A percentile compares a stretch with the other conserved stretches of the same genome.
These are phyloP conservation scores for Cucumis hystrix DNA, from an alignment of 306 rosid species.

Conservation along the genomic window DNA sequence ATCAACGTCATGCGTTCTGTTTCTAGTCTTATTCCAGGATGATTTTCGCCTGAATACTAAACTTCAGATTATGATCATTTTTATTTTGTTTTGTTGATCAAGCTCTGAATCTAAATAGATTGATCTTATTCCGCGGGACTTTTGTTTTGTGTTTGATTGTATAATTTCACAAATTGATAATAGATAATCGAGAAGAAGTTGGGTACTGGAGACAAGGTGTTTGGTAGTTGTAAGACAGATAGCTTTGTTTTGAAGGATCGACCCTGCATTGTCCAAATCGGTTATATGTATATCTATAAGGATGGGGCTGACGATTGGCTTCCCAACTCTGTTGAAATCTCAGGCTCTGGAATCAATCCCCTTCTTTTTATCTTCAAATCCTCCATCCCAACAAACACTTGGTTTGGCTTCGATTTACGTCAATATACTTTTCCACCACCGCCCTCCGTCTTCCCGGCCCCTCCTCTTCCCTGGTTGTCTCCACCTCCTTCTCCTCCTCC, in stretches of 20 bases:
- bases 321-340: conserved; percentile 1
- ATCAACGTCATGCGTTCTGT: background rate
- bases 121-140: background rate
- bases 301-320: conserved; percentile 5
- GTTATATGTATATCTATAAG: background rate
- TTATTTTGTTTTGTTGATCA: background rate
- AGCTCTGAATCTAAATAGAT: background rate
- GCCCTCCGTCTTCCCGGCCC: background rate
- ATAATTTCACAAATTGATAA: background rate
- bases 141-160: background rate
- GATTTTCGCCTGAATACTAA: background rate
- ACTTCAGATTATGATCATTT: background rate
- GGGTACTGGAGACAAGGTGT: background rate
- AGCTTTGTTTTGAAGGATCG: background rate
- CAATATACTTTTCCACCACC: background rate
- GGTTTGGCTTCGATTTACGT: conserved; percentile 3
- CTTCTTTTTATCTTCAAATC: background rate
- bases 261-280: background rate
- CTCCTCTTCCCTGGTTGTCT: background rate
- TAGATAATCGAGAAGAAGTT: background rate
- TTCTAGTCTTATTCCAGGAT: background rate
- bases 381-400: background rate
- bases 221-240: background rate
- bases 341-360: background rate
- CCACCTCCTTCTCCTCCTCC: background rate